Evolutionary conservation across 352 stramenopile genomes (phyloP).

Genomic region (Detonula confervacea): DNA sequence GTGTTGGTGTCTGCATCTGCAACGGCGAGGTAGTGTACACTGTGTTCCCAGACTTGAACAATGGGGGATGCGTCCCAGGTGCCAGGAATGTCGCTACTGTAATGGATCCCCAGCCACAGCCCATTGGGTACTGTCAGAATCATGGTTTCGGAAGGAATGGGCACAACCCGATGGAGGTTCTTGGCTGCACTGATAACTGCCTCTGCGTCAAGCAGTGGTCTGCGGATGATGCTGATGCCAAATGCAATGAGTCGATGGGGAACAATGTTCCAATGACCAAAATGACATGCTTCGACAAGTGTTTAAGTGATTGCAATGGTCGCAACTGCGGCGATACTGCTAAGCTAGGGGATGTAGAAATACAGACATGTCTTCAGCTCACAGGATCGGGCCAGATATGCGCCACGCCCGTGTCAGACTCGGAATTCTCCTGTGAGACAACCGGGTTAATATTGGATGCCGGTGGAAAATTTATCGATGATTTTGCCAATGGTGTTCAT

Average conservation of each 20-base stretch:
- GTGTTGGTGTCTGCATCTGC: no score
- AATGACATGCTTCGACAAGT: background rate
- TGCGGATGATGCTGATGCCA: background rate
- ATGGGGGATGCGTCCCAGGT: no score
- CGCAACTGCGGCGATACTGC: background rate
- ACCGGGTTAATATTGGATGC: background rate
- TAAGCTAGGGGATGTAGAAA: background rate
- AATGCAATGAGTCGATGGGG: background rate
- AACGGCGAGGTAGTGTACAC: no score
- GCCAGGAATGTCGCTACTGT: background rate
- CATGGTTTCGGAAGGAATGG: background rate
- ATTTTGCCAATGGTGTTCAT: background rate
- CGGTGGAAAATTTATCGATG: background rate
- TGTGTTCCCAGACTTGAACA: no score
- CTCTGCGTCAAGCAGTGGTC: background rate
- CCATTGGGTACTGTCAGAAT: background rate
- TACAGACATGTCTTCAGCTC: background rate
- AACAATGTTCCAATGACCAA: background rate
- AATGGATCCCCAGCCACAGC: background rate
- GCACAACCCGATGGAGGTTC: background rate
- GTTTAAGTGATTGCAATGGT: background rate
- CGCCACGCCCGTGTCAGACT: background rate
- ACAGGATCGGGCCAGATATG: background rate
- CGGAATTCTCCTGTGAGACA: background rate
- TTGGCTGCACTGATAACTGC: background rate